A percentile compares a stretch with the other conserved stretches of the same genome.
phyloP scores from a whole-genome alignment of 441 rosid species.

The Pelargonium australe region DNA sequence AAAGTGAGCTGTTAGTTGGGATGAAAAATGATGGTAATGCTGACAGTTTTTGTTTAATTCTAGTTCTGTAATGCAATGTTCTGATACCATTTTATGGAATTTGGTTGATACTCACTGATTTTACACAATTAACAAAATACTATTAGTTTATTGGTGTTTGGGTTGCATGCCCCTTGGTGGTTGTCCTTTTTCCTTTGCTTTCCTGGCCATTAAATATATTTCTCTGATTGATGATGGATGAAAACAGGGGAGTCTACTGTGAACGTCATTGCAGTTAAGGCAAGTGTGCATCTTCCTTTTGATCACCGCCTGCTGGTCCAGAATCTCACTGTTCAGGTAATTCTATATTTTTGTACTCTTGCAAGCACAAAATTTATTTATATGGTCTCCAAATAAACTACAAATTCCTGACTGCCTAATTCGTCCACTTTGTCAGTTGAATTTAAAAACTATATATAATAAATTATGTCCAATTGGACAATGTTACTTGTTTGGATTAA shows the following conservation, averaged over 20 bases:
- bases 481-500: no score
- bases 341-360: neutral
- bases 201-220: slow-evolving; percentile 2
- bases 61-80: slow-evolving; percentile 7
- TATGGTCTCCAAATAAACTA: slow-evolving; percentile 8
- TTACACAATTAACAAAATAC: neutral
- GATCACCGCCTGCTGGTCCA: slow-evolving; percentile 79
- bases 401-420: neutral
- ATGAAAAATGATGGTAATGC: slow-evolving; percentile 76
- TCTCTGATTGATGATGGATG: slow-evolving; percentile 16
- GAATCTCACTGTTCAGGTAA: slow-evolving; percentile 81
- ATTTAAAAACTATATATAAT: neutral
- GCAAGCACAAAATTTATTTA: neutral
- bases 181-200: slow-evolving; percentile 2
- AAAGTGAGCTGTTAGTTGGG: slow-evolving; percentile 77
- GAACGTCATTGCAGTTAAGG: slow-evolving; percentile 69
- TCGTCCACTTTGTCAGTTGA: neutral
- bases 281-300: slow-evolving; percentile 84
- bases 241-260: slow-evolving; percentile 51
- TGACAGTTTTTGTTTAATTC: slow-evolving; percentile 5
- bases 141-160: slow-evolving; percentile 3
- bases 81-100: slow-evolving; percentile 1
- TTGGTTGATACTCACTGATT: neutral
- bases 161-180: neutral
- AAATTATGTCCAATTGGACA: no score